Evolutionary conservation across 2,329 filamentous ascomycete genomes (phyloP), one percentile per base, ranked within the genome.

Genomic region (Paecilomyces variotii): DNA sequence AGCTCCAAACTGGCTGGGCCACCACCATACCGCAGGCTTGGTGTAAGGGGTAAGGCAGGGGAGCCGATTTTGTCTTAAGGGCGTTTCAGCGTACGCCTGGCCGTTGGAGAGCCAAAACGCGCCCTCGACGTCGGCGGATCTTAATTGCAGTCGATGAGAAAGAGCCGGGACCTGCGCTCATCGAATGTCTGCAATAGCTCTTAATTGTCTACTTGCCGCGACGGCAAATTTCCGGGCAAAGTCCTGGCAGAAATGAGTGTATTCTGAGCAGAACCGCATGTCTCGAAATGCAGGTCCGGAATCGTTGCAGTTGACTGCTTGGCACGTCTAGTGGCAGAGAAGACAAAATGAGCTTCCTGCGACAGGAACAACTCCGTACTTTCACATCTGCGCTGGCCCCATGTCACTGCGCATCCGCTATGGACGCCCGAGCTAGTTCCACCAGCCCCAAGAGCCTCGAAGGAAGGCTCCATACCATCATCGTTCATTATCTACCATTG

Each of bases 101-200:
- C 19, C 53, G 30, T 56, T 55, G 24, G 24, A 10, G 26, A 49
- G 35, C 58, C 30, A 56, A 62, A 61, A 58, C 59, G 49, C 54
- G 32, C 54, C 27, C 54, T 57, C 28, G 49, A 30, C 25, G 34
- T 25, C 25, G 56, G 25, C 27, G 51, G 27, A 45, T 32, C 56
- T 54, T 55, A 56, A 32, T 32, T 56, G 60, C 39, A 35, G 28
- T 55, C 28, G 28, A 34, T 9, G 32, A 45, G 9, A 7, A 45
- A 45, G 19, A 19, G 39, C 39, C 9, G 14, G 39, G 19, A 45
- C 4, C 39, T 45, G 39, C 39, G n/a, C 39, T 9, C 39, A 45
- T 19, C n/a, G 19, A 14, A n/a, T 45, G 39, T 45, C 39, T 19
- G 39, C 19, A 19, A 45, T 32, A 32, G 19, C 1, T n/a, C 4